A percentile compares a stretch with the other conserved stretches of the same genome.
These are phyloP conservation scores for Orbilia quercus DNA, from an alignment of 2,329 filamentous ascomycete species.

Conservation along the genomic window DNA sequence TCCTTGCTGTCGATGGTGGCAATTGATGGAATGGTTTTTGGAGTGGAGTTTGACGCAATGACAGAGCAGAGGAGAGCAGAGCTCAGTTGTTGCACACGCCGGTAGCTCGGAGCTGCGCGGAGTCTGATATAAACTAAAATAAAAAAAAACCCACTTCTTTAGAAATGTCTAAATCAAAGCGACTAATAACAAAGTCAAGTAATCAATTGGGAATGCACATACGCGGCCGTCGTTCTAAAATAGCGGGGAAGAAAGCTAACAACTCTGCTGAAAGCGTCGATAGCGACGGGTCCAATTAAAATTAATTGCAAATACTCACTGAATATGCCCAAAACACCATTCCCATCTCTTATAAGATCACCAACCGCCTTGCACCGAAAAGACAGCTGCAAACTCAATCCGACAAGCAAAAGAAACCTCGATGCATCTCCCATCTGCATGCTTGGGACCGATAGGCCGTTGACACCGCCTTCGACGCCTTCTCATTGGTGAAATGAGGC, in stretches of 20 bases:
- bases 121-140: background rate
- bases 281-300: no score
- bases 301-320: no score
- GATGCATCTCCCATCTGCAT: background rate
- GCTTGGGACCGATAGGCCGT: background rate
- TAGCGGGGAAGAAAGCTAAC: no score
- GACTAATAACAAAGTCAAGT: no score
- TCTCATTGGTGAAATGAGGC: background rate
- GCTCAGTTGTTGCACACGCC: conserved; percentile 1
- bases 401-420: background rate
- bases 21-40: background rate
- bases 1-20: conserved; percentile 4
- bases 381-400: background rate
- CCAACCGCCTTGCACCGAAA: background rate
- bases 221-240: no score
- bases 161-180: no score
- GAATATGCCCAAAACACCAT: background rate
- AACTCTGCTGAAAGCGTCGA: no score
- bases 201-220: no score
- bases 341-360: conserved; percentile 16
- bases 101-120: conserved; percentile 12
- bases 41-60: conserved; percentile 14
- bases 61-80: background rate
- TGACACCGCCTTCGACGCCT: background rate
- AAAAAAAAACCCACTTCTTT: background rate